Evolutionary conservation across 2,329 filamentous ascomycete genomes (phyloP), one percentile per base, ranked within the genome.

Genomic region (Plectosphaerella sp.): DNA sequence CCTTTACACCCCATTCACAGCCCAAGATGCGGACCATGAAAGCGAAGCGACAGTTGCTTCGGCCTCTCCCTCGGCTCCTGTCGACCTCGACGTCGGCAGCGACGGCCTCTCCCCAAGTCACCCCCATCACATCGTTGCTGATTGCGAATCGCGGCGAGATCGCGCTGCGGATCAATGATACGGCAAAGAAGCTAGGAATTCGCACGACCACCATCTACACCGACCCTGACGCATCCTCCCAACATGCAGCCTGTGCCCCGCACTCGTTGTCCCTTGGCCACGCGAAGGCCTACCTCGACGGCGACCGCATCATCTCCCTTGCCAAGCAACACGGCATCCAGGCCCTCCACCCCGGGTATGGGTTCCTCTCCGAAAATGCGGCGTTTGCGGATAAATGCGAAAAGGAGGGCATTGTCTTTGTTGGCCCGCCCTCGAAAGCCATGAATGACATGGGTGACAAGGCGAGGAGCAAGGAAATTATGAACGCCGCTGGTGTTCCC

Each of bases 121-220:
- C 74, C 14, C 78, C 82, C 28, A 82, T 86, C 59, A 85, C 84
- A 51, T 96, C 91, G 9, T 88, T 97, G 42, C 80, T 99, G 22
- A 97, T 99, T 66, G 94, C 94, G 50, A 99, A 99, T 68, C 87
- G 94, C 61, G 94, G 94, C 62, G 94, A 99, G 72, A 99, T 99
- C 62, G 94, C 94, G 48, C 79, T 99, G 67, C 89, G 94, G 60
- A 94, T 99, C 59, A 88, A 92, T 59, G 84, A 86, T 59, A 99
- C 94, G 20, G 94, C 94, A 35, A 80, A 89, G 48, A 84, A 88
- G 57, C 88, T 96, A 65, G 93, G 94, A 53, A 96, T 99, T 64
- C 85, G 86, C 56, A 96, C 93, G 16, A 97, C 93, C 1, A 97
- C 93, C 0, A 81, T 99, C 54, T 99, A 96, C 72, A 99, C 94